Percentiles rank a stretch among this genome's conserved stretches.
Conservation (phyloP, 176 grass and related monocot species). For the Pontederia crassipes region DNA sequence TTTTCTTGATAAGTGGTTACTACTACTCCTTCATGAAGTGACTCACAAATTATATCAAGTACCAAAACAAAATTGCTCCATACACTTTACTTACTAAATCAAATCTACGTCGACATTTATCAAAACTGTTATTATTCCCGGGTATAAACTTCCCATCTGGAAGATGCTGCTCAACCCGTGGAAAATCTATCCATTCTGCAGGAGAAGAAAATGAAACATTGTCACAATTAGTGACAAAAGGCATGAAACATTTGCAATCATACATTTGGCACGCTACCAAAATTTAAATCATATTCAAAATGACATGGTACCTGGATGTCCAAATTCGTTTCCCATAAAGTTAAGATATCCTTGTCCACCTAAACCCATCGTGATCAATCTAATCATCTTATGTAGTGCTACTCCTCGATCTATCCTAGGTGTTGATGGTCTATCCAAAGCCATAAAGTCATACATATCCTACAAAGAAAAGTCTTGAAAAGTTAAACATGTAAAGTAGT, state of each 20-base stretch:
- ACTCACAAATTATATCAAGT: background rate
- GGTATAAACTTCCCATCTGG: slow-evolving; percentile 52
- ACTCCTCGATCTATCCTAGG: slow-evolving; percentile 86
- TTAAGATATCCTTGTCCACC: slow-evolving; percentile 94
- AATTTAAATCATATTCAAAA: slow-evolving; percentile 2
- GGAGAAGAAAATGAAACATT: slow-evolving; percentile 13
- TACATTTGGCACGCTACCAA: background rate
- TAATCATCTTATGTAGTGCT: slow-evolving; percentile 96
- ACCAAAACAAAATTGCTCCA: background rate
- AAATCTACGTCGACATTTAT: slow-evolving; percentile 86
- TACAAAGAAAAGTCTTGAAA: slow-evolving; percentile 6
- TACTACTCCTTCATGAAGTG: background rate
- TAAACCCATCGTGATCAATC: slow-evolving; percentile 84
- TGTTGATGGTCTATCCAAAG: slow-evolving; percentile 71
- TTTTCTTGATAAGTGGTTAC: background rate
- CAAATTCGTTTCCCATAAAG: slow-evolving; percentile 98
- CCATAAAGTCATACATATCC: slow-evolving; percentile 99
- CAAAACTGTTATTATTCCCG: slow-evolving; percentile 82
- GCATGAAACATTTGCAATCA: background rate
- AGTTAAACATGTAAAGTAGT: background rate
- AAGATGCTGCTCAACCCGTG: slow-evolving; percentile 52
- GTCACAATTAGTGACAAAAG: too few species aligned
- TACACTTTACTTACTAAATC: slow-evolving; percentile 50
- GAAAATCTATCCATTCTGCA: slow-evolving; percentile 92
- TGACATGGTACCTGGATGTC: slow-evolving; percentile 65